phyloP scores from a whole-genome alignment of 2,329 filamentous ascomycete genomes.

The Aulographum hederae region DNA sequence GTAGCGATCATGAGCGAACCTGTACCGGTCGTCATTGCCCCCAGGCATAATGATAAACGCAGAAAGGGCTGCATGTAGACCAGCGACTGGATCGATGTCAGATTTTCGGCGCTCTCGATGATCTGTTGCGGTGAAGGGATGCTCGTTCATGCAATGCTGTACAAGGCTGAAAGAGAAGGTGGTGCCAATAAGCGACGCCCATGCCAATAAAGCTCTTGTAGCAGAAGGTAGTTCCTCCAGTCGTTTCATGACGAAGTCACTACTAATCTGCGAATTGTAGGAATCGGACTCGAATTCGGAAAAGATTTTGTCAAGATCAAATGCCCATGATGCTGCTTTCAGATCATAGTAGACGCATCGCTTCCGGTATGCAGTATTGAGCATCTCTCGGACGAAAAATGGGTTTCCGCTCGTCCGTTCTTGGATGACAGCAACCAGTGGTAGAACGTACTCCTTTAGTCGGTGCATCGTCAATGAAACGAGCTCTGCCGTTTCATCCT shows the following conservation, averaged over 20 bases:
- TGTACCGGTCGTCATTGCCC: constrained; percentile 70
- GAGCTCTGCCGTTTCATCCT: constrained; percentile 66
- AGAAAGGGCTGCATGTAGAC: constrained; percentile 66
- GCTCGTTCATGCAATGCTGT: constrained; percentile 55
- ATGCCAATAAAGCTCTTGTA: constrained; percentile 64
- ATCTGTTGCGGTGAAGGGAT: constrained; percentile 39
- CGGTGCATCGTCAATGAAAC: constrained; percentile 68
- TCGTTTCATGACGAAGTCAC: constrained; percentile 62
- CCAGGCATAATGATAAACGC: constrained; percentile 66
- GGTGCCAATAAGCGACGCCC: constrained; percentile 68
- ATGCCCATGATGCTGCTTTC: constrained; percentile 64
- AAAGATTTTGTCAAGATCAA: constrained; percentile 71
- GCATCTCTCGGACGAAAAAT: constrained; percentile 82
- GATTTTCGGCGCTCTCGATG: no score
- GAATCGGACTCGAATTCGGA: constrained; percentile 64
- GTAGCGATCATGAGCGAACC: constrained; percentile 77
- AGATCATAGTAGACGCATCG: constrained; percentile 87
- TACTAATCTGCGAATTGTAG: constrained; percentile 64
- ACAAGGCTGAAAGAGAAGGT: constrained; percentile 73
- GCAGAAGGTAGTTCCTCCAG: constrained; percentile 57
- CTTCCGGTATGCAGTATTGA: constrained; percentile 71
- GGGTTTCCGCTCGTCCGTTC: constrained; percentile 79
- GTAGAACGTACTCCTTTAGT: constrained; percentile 49
- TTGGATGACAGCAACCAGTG: constrained; percentile 68
- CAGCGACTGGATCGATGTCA: constrained; percentile 58